Conservation (phyloP, 177 flowering plant genomes). For the Tripterygium wilfordii region DNA sequence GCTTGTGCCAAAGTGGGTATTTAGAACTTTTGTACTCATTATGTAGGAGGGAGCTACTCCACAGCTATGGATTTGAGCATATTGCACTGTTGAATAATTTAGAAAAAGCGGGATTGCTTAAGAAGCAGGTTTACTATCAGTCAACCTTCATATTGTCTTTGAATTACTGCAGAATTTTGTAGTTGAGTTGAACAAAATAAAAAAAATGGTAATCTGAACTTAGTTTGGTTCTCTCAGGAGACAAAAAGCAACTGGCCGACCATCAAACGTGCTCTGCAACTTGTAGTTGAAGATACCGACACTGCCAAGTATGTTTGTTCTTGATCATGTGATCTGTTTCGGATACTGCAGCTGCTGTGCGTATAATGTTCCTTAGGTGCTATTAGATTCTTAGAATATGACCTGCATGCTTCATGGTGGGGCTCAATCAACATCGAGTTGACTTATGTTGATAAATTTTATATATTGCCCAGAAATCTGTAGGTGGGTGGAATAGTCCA, state of each 20-base stretch:
- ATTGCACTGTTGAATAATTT: slow-evolving; percentile 75
- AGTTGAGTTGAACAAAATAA: no score
- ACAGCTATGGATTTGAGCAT: slow-evolving; percentile 99
- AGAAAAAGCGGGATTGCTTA: slow-evolving; percentile 88
- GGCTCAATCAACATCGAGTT: no score
- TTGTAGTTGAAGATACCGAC: slow-evolving; percentile 85
- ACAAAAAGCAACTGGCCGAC: slow-evolving; percentile 78
- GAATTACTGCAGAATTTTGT: background rate
- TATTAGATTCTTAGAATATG: no score
- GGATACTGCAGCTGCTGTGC: no score
- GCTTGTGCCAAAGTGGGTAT: background rate
- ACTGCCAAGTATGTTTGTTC: slow-evolving; percentile 63
- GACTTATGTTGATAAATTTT: no score
- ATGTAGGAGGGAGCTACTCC: slow-evolving; percentile 92
- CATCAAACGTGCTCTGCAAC: slow-evolving; percentile 73
- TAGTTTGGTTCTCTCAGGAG: slow-evolving; percentile 50
- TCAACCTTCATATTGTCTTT: background rate
- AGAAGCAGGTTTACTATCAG: slow-evolving; percentile 59
- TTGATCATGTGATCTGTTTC: slow-evolving; percentile 5
- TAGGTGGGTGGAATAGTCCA: no score
- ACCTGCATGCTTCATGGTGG: no score
- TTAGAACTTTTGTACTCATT: background rate
- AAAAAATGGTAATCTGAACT: no score
- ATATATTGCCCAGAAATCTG: no score
- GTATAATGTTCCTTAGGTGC: no score